phyloP scores from a whole-genome alignment of 331 rosid species.

The Pyracantha coccinea region DNA sequence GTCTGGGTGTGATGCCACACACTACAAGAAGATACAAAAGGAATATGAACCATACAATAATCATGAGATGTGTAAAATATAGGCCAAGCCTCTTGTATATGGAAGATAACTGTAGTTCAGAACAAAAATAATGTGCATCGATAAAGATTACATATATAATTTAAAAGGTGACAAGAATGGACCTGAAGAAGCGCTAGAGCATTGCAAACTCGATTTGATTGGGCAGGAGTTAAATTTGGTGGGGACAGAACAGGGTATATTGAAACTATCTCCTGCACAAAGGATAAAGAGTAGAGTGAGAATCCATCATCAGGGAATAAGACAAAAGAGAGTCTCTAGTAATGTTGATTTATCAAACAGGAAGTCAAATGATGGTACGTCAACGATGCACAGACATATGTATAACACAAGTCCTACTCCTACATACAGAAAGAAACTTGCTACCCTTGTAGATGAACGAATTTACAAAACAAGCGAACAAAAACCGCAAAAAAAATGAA shows the following conservation, averaged over 20 bases:
- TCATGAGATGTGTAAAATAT: background rate
- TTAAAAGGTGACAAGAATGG: background rate
- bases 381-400: background rate
- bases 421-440: background rate
- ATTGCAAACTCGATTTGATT: conserved; percentile 86
- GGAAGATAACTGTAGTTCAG: background rate
- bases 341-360: background rate
- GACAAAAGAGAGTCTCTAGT: background rate
- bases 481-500: background rate
- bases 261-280: conserved; percentile 63
- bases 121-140: background rate
- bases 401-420: background rate
- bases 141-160: background rate
- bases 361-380: background rate
- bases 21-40: conserved; percentile 36
- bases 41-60: background rate
- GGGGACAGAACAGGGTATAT: conserved; percentile 72
- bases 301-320: background rate
- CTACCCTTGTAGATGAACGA: background rate
- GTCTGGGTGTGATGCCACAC: conserved; percentile 87
- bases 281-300: background rate
- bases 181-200: conserved; percentile 95
- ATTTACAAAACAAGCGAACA: background rate
- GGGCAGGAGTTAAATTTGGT: conserved; percentile 53
- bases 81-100: background rate